Evolutionary conservation across 1,139 yeast genomes (phyloP), one percentile per base, ranked within the genome.

Genomic region (Nematodospora anomalae): DNA sequence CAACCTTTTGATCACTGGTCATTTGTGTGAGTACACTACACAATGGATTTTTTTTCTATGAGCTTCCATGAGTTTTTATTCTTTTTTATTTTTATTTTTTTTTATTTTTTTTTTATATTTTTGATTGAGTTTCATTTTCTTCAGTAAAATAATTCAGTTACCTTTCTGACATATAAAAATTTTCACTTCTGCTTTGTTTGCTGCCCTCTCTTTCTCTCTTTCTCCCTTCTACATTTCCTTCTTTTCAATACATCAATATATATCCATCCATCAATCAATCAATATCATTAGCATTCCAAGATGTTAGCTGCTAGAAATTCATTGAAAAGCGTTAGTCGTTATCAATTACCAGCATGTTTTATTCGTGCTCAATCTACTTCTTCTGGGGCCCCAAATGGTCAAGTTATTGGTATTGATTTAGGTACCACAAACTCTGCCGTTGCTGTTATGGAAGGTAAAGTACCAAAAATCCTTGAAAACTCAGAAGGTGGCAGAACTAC

Each of bases 351-450:
- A 43, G 52, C 59, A 33, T 13, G 26, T 22, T 61, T 67, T 47
- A 63, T 70, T 52, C 80, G 83, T 74, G 67, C 67, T 66, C 74
- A 75, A 62, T 67, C 76, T 37, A 68, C 74, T 8, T 27, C 37
- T 41, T 68, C 66, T 63, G n/a, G n/a, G n/a, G 75, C 71, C 57
- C 83, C 62, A 54, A 71, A 71, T 54, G 89, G 89, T 41, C 77
- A 90, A 56, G 97, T 92, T 44, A 90, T 92, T 60, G 98, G 98
- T 77, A 90, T 92, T 62, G 98, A 92, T 74, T 79, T 92, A 66
- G 98, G 98, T 74, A 92, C 97, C 67, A 92, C 97, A 69, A 92
- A 92, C 80, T 92, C 98, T 41, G 97, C 98, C 43, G 98, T 92
- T 49, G 98, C 98, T 45, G 74, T 92, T 50, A 90, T 92, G 61